Evolutionary conservation across 2,329 filamentous ascomycete genomes (phyloP).

Genomic region (Alternaria sp.): DNA sequence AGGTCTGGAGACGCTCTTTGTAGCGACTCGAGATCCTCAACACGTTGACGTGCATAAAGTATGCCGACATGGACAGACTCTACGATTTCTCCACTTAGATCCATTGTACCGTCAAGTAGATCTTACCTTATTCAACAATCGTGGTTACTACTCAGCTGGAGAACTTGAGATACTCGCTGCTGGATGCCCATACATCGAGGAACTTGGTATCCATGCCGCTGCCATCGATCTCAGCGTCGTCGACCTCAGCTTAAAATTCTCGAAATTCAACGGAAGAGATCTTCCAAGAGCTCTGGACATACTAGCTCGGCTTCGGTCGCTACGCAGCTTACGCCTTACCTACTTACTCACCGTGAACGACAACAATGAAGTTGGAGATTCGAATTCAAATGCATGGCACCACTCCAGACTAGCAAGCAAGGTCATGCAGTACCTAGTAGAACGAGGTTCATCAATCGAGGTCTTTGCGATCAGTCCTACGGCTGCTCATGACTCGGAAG

Average conservation of each 20-base stretch:
- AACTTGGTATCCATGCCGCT: not conserved
- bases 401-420: not conserved
- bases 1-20: not conserved
- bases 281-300: too few relatives aligned
- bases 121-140: too few relatives aligned
- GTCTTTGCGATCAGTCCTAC: not conserved
- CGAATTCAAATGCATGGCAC: too few relatives aligned
- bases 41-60: not conserved
- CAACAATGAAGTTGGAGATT: too few relatives aligned
- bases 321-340: too few relatives aligned
- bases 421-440: not conserved
- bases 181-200: not conserved
- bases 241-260: too few relatives aligned
- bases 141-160: too few relatives aligned
- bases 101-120: not conserved
- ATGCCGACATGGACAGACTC: not conserved
- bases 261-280: too few relatives aligned
- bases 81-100: not conserved
- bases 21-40: not conserved
- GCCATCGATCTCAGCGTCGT: not conserved
- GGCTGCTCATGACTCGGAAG: rapidly evolving
- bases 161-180: not conserved
- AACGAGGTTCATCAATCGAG: not conserved
- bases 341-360: too few relatives aligned
- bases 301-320: too few relatives aligned